These are phyloP conservation scores for Austroboletus eburneus DNA, from an alignment of 768 basidiomycete genomes.

Conservation along the genomic window DNA sequence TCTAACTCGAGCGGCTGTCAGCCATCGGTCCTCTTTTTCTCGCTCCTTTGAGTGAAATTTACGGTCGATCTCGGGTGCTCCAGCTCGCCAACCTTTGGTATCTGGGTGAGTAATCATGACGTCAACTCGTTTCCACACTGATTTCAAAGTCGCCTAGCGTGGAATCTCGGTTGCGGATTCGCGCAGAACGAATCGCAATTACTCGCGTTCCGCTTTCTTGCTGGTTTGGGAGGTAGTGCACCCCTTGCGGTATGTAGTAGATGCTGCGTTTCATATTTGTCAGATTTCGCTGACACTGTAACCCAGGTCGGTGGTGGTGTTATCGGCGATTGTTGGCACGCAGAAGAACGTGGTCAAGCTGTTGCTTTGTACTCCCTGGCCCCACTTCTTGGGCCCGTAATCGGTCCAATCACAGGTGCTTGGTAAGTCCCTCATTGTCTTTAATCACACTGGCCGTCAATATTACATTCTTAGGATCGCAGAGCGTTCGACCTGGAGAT, in stretches of 20 bases:
- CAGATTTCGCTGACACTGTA: not conserved
- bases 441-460: not conserved
- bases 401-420: conserved; percentile 60
- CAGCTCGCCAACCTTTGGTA: conserved; percentile 65
- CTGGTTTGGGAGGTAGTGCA: conserved; percentile 71
- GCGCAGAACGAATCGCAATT: conserved; percentile 54
- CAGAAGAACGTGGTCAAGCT: conserved; percentile 62
- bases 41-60: conserved; percentile 70
- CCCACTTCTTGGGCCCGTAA: conserved; percentile 60
- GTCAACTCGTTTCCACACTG: not conserved
- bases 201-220: conserved; percentile 63
- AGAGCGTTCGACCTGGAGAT: conserved; percentile 62
- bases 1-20: conserved; percentile 1
- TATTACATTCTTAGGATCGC: conserved; percentile 40
- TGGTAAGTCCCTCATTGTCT: conserved; percentile 34
- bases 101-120: conserved; percentile 39
- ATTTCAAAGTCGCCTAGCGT: conserved; percentile 34
- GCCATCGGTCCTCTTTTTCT: conserved; percentile 35
- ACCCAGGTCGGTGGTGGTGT: conserved; percentile 61
- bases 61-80: conserved; percentile 57
- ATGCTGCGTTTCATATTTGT: no score
- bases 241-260: conserved; percentile 44
- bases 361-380: conserved; percentile 62
- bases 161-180: conserved; percentile 64
- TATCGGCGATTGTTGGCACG: conserved; percentile 55